Evolutionary conservation across 2,329 filamentous ascomycete genomes (phyloP), one percentile per base, ranked within the genome.

Genomic region (Pleoardoris graminearum): DNA sequence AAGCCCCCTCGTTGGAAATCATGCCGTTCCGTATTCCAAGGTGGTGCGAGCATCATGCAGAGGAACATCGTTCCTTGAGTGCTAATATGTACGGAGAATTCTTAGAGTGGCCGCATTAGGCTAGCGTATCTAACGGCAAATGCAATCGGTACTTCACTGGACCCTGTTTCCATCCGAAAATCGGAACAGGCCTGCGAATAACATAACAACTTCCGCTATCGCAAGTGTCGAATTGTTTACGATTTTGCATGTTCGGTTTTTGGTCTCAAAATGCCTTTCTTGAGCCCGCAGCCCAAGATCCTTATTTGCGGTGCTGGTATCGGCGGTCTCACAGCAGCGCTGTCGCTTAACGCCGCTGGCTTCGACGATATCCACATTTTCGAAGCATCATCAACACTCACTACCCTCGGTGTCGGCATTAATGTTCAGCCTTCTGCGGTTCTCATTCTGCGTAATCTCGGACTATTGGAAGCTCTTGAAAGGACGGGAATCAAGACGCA

Each of bases 301-400:
- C 19, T 21, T 21, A 65, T 69, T 33, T 63, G 56, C 25, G 66
- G 66, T 16, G 62, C 64, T 85, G 87, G 89, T 56, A 92, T 93
- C 86, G 89, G 88, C 48, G 89, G 89, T 29, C 76, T 92, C 30
- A 83, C 86, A 50, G 81, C 79, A 32, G 88, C 88, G 7, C 80
- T 92, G 35, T 82, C 87, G 12, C 80, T 92, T 27, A 88, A 89
- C 27, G 87, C 86, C 68, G 85, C 85, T 67, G 89, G 89, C 2
- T 71, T 75, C 55, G 75, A 62, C n/a, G 67, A 77, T 59, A 73
- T 79, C 43, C 61, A 74, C 36, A 67, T 79, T 21, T 79, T 75
- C 58, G 77, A 79, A 54, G 71, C 76, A 2, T 71, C 73, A 7
- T 67, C 67, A 2, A 65, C 68, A n/a, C 66, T 79, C 7, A 76